Base-by-base conservation (phyloP, 805 yeast genomes). In the Dipodascus albidus region DNA sequence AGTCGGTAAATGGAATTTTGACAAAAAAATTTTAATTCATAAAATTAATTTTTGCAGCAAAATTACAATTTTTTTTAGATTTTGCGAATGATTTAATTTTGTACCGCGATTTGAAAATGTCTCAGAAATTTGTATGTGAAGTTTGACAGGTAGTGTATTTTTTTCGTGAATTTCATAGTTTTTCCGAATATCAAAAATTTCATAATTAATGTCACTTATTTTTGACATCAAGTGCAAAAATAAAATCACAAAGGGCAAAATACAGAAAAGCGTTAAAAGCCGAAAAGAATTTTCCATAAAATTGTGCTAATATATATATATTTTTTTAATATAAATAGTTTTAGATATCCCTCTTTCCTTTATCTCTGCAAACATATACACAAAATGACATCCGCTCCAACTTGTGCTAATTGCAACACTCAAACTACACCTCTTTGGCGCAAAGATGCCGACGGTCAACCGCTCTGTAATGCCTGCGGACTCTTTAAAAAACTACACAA, bases 341-440 rank as follows among this genome's bases (percentile, higher is more conserved):
- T 27, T 6, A 27, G 33, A 6, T 27, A 27, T 27, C 33, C 33
- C 9, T 27, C 11, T 27, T 27, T 27, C 6, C 11, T 11, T 27
- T 27, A 6, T 27, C 11, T 27, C 33, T 27, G 33, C 6, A 6
- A 27, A 27, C 33, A 6, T 6, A 6, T 11, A 11, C 33, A 27
- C 11, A 27, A 6, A 4, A 38, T 38, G 44, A 38, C 44, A 11
- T 27, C 33, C 6, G n/a, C 44, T 38, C 44, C 93, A 3, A 76
- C 84, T 22, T 90, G 98, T 67, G 86, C 85, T 60, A 90, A 90
- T 67, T 90, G 98, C 71, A 79, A 84, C 62, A 90, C 98, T 1
- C 85, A 88, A 55, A 90, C 93, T 1, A 90, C 98, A 1, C 97
- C 98, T 0, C 73, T 90, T 23, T 90, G 97, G 97, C 78, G 97